These are phyloP conservation scores for Morella rubra DNA, from an alignment of 306 rosid genomes.

Conservation along the genomic window DNA sequence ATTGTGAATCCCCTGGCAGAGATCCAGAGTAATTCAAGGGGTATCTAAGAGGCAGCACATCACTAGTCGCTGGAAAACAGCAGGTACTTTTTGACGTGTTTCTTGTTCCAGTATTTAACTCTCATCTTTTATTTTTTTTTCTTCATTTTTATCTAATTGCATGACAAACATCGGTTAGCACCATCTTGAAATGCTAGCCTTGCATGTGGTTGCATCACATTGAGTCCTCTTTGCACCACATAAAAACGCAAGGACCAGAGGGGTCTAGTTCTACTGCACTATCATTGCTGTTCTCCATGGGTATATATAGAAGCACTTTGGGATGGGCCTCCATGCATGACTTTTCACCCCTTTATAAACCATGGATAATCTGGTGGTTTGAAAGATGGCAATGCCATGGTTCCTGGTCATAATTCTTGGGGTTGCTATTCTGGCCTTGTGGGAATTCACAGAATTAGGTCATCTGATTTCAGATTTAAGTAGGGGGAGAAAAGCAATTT, in stretches of 20 bases:
- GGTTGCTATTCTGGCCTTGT: not conserved
- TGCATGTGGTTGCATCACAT: not conserved
- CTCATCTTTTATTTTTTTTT: not conserved
- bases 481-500: not conserved
- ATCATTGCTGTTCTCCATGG: too few relatives aligned
- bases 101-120: not conserved
- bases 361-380: not conserved
- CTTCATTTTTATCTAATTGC: not conserved
- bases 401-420: not conserved
- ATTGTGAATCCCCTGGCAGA: slow-evolving; percentile 85
- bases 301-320: not conserved
- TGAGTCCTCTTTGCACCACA: not conserved
- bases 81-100: slow-evolving; percentile 31
- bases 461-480: not conserved
- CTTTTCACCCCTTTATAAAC: not conserved
- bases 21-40: slow-evolving; percentile 47
- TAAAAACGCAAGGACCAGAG: not conserved
- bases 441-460: not conserved
- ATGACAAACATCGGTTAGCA: not conserved
- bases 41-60: slow-evolving; percentile 23
- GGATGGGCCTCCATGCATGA: not conserved
- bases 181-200: not conserved
- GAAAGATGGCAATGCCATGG: not conserved
- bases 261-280: not conserved
- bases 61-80: slow-evolving; percentile 28